Base-by-base conservation (phyloP, 2,329 filamentous ascomycete species). In the Aureobasidium zeae region DNA sequence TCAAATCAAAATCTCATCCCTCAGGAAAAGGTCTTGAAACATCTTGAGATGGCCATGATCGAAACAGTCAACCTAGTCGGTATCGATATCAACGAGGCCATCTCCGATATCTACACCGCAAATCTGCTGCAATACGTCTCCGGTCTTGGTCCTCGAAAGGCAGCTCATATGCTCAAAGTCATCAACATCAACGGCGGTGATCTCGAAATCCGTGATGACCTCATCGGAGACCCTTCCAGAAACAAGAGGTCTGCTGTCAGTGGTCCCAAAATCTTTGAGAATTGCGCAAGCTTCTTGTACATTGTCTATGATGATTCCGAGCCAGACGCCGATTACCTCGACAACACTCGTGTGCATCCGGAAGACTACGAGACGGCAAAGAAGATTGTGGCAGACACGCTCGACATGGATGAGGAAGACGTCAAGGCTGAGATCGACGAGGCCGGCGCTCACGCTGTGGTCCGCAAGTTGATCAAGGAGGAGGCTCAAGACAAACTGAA, bases 1-100 rank as follows among this genome's bases (percentile, higher is more conserved):
- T 78, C 85, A 3, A 88, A 87, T 55, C 91, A 98, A 61, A 83
- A 88, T 49, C 75, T 95, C 21, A 73, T 98, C 11, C 83, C 88
- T 0, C 77, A 87, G 48, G 89, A 96, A 26, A 88, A 94, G 66
- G 72, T 98, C 28, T 69, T 81, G 49, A 87, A 85, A 60, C 79
- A 86, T 48, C 73, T 98, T 12, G 91, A 98, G 57, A 93, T 85
- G n/a, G 86, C 89, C 32, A 85, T 98, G 78, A 89, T 98, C 9
- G 91, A 98, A 60, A 94, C 94, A 74, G 91, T 98, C 53, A 98
- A 98, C 60, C 77, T 98, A 31, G 87, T 88, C 33, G 91, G 91
- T 57, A 86, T 98, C 26, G 86, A 96, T 55, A 83, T 98, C 57
- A 94, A 95, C 55, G 88, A 95, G 52, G 87, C 88, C 11, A 80